Percentiles rank a stretch among this genome's conserved stretches.
Evolutionary conservation across 116 monocot species (phyloP).

Genomic region (Cymodocea nodosa): DNA sequence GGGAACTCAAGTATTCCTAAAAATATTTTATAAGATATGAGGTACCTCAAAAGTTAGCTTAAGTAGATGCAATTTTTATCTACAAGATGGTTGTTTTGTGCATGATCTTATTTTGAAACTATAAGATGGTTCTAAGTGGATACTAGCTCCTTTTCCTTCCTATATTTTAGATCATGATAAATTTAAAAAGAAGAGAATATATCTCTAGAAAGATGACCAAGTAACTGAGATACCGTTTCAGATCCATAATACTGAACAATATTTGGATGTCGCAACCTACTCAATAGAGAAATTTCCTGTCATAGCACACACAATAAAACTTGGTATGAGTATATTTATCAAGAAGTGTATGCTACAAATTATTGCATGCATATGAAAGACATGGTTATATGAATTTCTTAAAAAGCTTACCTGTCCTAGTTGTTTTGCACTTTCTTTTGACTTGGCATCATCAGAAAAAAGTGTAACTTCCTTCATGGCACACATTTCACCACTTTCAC

Average conservation of each 20-base stretch:
- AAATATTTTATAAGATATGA: too few relatives aligned
- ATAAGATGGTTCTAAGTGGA: too few relatives aligned
- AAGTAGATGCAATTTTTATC: too few relatives aligned
- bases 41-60: too few relatives aligned
- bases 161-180: too few relatives aligned
- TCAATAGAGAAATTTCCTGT: constrained; percentile 91
- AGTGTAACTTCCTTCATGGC: constrained; percentile 98
- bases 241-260: constrained; percentile 96
- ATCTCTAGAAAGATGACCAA: too few relatives aligned
- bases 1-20: too few relatives aligned
- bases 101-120: too few relatives aligned
- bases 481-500: constrained; percentile 99
- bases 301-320: constrained; percentile 1
- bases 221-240: constrained; percentile 73
- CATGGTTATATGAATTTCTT: neutral
- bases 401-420: constrained; percentile 51
- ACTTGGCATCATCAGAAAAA: constrained; percentile 89
- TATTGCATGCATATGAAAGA: neutral
- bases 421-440: constrained; percentile 95
- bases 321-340: neutral
- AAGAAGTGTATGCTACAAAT: neutral
- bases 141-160: too few relatives aligned
- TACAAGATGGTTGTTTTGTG: too few relatives aligned
- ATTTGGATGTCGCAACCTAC: constrained; percentile 82
- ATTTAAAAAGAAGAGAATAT: neutral